Evolutionary conservation across 192 early-diverging fungal genomes (phyloP), one percentile per base, ranked within the genome.

Genomic region (Podila epicladia): DNA sequence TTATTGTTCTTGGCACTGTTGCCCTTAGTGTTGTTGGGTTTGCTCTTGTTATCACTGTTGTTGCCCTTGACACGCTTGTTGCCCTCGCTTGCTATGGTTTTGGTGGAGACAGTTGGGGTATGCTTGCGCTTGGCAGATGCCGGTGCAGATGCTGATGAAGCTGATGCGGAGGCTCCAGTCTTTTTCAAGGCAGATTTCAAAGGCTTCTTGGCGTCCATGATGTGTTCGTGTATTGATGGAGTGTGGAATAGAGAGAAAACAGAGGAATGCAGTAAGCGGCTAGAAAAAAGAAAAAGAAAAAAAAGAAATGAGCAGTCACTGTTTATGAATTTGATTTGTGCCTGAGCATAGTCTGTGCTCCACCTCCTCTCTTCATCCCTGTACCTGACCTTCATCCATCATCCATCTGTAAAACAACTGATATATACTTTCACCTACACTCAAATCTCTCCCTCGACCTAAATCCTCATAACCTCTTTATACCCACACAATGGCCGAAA

Each of bases 171-270:
- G 28, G 71, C n/a, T 8, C 35, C 58, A 2, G 77, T 72, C 67
- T 80, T 80, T 58, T 80, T 80, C 32, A 80, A 49, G 11, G 77
- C 77, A 29, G 71, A 73, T 63, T 80, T 80, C 20, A 80, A 33
- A 32, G 77, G 77, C 37, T 69, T 80, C 57, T 80, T 80, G 24
- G 24, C 24, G 48, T 65, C 22, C 38, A 51, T 67, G 38, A 58
- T 79, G 37, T 72, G 28, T 77, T 68, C 74, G 65, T 71, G 49
- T 33, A 28, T 24, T 60, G 19, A 24, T 45, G 57, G 17, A 28
- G 28, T 35, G n/a, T 17, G 35, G 28, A 64, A n/a, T 15, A 19
- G 37, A 45, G 60, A 55, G 58, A 63, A 24, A 31, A 24, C n/a
- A 13, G 28, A 64, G 26, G 48, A 20, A 28, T 65, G 41, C 19